These are phyloP conservation scores for Boletus subparvulus DNA, from an alignment of 768 basidiomycete species.

Conservation along the genomic window DNA sequence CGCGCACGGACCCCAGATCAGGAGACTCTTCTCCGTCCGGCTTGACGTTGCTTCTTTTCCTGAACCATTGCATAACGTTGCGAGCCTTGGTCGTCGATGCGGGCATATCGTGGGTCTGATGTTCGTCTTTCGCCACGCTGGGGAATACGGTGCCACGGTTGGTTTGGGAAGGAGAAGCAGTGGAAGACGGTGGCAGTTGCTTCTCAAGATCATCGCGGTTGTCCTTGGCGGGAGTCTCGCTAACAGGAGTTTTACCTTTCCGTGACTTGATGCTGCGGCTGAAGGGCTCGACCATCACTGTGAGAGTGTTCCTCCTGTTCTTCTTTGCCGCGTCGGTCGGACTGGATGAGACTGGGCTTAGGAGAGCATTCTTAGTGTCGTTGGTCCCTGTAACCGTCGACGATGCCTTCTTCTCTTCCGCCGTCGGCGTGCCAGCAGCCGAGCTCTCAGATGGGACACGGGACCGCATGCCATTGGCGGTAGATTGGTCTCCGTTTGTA, in stretches of 20 bases:
- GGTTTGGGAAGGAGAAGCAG: constrained; percentile 29
- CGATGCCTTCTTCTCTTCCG: constrained; percentile 20
- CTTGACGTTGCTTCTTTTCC: constrained; percentile 59
- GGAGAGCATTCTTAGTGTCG: constrained; percentile 31
- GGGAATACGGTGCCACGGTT: constrained; percentile 27
- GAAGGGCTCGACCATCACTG: constrained; percentile 82
- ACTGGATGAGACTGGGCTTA: constrained; percentile 37
- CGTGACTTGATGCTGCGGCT: constrained; percentile 44
- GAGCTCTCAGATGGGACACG: constrained; percentile 46
- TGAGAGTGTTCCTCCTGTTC: constrained; percentile 77
- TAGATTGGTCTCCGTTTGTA: constrained; percentile 35
- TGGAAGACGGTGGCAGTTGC: constrained; percentile 33
- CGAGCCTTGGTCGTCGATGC: constrained; percentile 86
- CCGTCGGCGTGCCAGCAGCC: constrained; percentile 18
- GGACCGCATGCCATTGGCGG: constrained; percentile 35
- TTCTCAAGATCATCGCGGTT: constrained; percentile 38
- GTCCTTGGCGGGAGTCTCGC: constrained; percentile 43
- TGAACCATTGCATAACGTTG: constrained; percentile 99
- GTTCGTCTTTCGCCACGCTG: constrained; percentile 27
- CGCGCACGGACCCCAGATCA: constrained; percentile 9
- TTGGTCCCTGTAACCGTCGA: constrained; percentile 3
- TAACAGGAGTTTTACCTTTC: constrained; percentile 35
- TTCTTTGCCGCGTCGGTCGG: constrained; percentile 47
- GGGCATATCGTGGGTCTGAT: constrained; percentile 42
- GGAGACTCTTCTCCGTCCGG: constrained; percentile 27